Base-by-base conservation (phyloP, 192 early-diverging fungal genomes). In the Podila verticillata region DNA sequence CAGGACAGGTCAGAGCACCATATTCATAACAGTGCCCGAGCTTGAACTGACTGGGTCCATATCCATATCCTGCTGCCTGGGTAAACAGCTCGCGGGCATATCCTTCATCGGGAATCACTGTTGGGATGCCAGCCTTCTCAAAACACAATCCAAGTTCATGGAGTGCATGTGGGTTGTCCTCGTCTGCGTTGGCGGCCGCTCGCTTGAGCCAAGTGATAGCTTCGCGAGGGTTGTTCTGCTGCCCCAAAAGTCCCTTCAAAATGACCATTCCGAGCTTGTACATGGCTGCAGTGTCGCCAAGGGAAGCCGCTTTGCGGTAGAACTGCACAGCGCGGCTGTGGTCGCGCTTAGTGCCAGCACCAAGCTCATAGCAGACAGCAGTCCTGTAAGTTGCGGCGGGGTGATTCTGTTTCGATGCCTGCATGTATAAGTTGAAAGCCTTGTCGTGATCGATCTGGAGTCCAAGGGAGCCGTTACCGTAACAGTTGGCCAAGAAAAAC, bases 221-320 rank as follows among this genome's bases (percentile, higher is more conserved):
- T 69, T 99, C 98, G 20, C 95, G 86, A 17, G 97, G 95, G 72
- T 96, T 93, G 48, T 86, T 74, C 9, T 85, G 70, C 64, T 95
- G 91, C 10, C 91, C 90, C 61, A 98, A 81, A 70, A 90, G 70
- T 13, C 97, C 97, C 73, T 95, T 92, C 74, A 98, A 81, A 54
- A 98, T 79, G 19, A 98, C 93, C 88, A 96, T 92, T 24, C 96
- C 98, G 22, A 98, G 86, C 84, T 98, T 99, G 89, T 95, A 97
- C 98, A 99, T 99, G 29, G 95, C 96, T 0, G 96, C 92, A 15
- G 96, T 93, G 61, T 98, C 96, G 57, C 95, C 92, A 59, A 96
- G 80, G 13, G 92, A 90, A 1, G 96, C 97, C 0, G 96, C 93
- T 84, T 98, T 97, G 65, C 95, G 87, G 82, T 96, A 99, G 71